These are phyloP conservation scores for Fusarium praegraminearum DNA, from an alignment of 2,329 filamentous ascomycete species.

Conservation along the genomic window DNA sequence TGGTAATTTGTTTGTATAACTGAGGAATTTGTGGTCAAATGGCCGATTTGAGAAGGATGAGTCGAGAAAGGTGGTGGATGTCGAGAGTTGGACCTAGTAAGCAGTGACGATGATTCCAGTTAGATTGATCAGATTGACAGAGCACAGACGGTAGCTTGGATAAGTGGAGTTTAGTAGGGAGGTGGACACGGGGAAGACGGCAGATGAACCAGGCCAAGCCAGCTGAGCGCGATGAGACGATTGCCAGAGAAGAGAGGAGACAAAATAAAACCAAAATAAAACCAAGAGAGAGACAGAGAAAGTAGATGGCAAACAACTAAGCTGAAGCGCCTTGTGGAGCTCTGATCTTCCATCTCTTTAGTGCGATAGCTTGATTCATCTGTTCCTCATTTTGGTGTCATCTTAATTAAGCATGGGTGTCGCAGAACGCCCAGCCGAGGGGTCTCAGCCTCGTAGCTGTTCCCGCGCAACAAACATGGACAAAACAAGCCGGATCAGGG, in stretches of 20 bases:
- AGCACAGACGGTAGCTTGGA: slow-evolving; percentile 32
- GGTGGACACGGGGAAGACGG: slow-evolving; percentile 34
- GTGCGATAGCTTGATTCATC: slow-evolving; percentile 14
- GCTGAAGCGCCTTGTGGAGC: slow-evolving; percentile 19
- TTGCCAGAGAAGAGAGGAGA: slow-evolving; percentile 7
- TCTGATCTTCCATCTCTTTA: slow-evolving; percentile 23
- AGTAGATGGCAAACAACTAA: slow-evolving; percentile 1
- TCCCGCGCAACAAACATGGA: slow-evolving; percentile 25
- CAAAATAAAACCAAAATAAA: background rate
- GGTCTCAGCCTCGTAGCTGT: slow-evolving; percentile 34
- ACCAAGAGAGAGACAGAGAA: background rate
- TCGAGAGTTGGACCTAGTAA: slow-evolving; percentile 46
- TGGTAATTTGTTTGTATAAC: slow-evolving; percentile 70
- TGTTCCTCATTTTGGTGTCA: slow-evolving; percentile 31
- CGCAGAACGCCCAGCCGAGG: slow-evolving; percentile 28
- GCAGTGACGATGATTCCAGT: slow-evolving; percentile 43
- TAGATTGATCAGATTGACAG: slow-evolving; percentile 35
- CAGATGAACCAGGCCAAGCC: slow-evolving; percentile 39
- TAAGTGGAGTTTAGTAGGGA: slow-evolving; percentile 37
- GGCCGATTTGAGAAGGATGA: slow-evolving; percentile 74
- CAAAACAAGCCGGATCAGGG: slow-evolving; percentile 8
- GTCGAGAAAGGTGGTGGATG: slow-evolving; percentile 56
- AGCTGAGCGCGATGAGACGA: slow-evolving; percentile 18
- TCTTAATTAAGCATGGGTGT: slow-evolving; percentile 31
- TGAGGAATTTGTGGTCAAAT: slow-evolving; percentile 76